These are phyloP conservation scores for Piromyces sp. DNA, from an alignment of 192 early-diverging fungal genomes.

Conservation along the genomic window DNA sequence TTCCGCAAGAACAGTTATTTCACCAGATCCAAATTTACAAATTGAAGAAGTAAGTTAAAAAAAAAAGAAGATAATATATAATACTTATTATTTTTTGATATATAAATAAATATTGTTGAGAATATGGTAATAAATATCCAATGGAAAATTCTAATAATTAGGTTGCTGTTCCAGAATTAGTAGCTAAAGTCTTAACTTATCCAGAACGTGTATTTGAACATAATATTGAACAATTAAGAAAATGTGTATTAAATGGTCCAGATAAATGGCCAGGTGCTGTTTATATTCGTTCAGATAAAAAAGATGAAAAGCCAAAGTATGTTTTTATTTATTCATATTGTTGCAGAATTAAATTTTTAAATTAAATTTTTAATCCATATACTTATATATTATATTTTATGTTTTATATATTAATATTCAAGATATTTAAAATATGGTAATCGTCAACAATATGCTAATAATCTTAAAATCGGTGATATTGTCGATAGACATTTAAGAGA, in stretches of 20 bases:
- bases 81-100: too few relatives aligned
- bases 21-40: slow-evolving; percentile 92
- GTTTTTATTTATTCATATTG: too few relatives aligned
- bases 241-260: slow-evolving; percentile 66
- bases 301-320: slow-evolving; percentile 23
- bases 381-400: too few relatives aligned
- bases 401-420: too few relatives aligned
- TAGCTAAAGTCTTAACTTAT: slow-evolving; percentile 84
- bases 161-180: slow-evolving; percentile 76
- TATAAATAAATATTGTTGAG: too few relatives aligned
- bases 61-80: too few relatives aligned
- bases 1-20: slow-evolving; percentile 95
- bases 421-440: slow-evolving; percentile 58
- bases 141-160: slow-evolving; percentile 1
- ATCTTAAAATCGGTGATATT: slow-evolving; percentile 71
- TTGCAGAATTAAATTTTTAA: too few relatives aligned
- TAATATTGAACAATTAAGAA: slow-evolving; percentile 66
- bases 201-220: slow-evolving; percentile 82
- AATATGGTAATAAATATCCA: too few relatives aligned
- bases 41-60: slow-evolving; percentile 62
- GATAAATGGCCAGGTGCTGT: slow-evolving; percentile 86
- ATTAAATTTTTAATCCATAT: too few relatives aligned
- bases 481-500: slow-evolving; percentile 90
- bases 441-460: slow-evolving; percentile 43
- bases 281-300: slow-evolving; percentile 28